Base-by-base conservation (phyloP, 2,329 filamentous ascomycete genomes). In the Sordariomycetes sp. region DNA sequence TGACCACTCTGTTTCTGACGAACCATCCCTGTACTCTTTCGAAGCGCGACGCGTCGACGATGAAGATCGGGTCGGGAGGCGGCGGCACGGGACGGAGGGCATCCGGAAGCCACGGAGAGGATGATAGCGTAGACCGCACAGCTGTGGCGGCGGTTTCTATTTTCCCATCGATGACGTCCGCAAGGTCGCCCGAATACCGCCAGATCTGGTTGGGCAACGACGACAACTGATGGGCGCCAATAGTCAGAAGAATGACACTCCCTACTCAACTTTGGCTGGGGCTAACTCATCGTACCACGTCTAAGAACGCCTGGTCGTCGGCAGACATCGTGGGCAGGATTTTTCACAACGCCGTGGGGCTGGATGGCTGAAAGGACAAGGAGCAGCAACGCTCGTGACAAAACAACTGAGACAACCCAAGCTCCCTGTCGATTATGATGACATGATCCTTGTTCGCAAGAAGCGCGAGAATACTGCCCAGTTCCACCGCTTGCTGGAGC, bases 141-240 rank as follows among this genome's bases (percentile, higher is more conserved):
- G 80, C 77, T 40, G 79, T 76, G 58, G 91, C 89, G 52, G 90
- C 85, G 60, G 80, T 78, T 66, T 96, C 90, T 71, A 96, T 86
- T 68, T 91, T 85, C 60, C 81, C 79, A 72, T 97, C 90, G 69
- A 96, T 83, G 64, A 86, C 87, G 62, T 90, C 87, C 69, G 90
- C 90, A 61, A 93, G 80, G 57, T 89, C 80, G 64, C 79, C 77
- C 18, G 87, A 86, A 71, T 90, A 91, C 62, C 78, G 79, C 61
- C 81, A 82, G 68, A 93, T 78, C 66, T 92, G 85, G 72, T 82
- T 72, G 61, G 78, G 75, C 59, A 82, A 71, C 62, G 73, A 77
- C 62, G 77, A 76, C 62, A 83, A 71, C 80, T 83, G 63, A 59
- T 54, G 51, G 40, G 51, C 24, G 14, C 24, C 5, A 53, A 34